These are phyloP conservation scores for Holtermannia corniformis DNA, from an alignment of 768 basidiomycete species.

Conservation along the genomic window DNA sequence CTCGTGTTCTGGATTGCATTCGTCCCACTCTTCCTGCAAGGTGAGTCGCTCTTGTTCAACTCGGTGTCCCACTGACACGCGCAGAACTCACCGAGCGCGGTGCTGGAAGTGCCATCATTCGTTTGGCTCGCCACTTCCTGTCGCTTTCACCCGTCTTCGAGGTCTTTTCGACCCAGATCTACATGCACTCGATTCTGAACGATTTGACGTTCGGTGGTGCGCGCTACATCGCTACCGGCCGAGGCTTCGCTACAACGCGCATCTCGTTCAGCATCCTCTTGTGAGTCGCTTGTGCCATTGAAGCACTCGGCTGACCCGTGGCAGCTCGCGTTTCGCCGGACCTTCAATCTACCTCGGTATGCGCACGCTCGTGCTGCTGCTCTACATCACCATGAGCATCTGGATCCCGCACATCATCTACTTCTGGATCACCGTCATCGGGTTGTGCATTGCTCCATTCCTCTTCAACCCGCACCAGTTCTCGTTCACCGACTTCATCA, in stretches of 20 bases:
- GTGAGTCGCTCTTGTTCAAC: conserved; percentile 44
- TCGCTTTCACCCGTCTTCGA: conserved; percentile 94
- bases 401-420: conserved; percentile 92
- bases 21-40: conserved; percentile 89
- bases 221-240: conserved; percentile 95
- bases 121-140: conserved; percentile 84
- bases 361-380: conserved; percentile 79
- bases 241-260: conserved; percentile 94
- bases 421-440: conserved; percentile 92
- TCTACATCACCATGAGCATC: conserved; percentile 83
- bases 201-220: conserved; percentile 97
- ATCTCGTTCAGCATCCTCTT: conserved; percentile 91
- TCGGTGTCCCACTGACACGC: not conserved
- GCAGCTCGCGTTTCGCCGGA: conserved; percentile 83
- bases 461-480: conserved; percentile 99
- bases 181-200: conserved; percentile 91
- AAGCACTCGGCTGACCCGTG: not conserved
- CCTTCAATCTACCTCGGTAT: conserved; percentile 97
- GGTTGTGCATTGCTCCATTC: conserved; percentile 91
- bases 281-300: conserved; percentile 6
- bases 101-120: conserved; percentile 78
- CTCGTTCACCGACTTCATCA: conserved; percentile 89
- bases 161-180: conserved; percentile 96
- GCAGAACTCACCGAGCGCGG: conserved; percentile 92
- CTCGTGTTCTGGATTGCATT: conserved; percentile 97